Evolutionary conservation across 257 asterid genomes (phyloP), one percentile per base, ranked within the genome.

Genomic region (Perilla frutescens): DNA sequence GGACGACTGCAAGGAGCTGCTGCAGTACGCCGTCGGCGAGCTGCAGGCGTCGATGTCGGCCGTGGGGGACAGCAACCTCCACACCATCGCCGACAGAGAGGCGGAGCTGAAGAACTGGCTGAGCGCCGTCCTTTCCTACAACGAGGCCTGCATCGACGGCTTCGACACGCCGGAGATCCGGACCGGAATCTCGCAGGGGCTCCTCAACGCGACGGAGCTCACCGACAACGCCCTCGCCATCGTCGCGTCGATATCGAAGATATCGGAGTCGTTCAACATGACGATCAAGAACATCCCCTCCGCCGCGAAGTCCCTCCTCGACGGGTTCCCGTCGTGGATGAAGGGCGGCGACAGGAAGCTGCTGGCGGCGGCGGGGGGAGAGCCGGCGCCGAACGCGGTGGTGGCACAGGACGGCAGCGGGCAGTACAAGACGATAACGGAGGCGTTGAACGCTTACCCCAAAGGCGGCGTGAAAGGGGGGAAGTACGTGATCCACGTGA

Each of bases 351-450:
- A 86, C 65, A 55, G 87, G 68, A 77, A 63, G 60, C 49, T 86
- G 36, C 32, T 86, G 58, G 79, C 55, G 4, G 79, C 55, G 4
- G 3, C n/a, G 1, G 67, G 75, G 0, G 58, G 58, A 3, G 59
- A 41, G 1, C 79, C 82, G 15, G 9, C 2, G 29, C 86, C 86
- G 3, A 81, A 79, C 51, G 83, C 65, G 8, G 86, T 79, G 77
- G 88, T 84, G 26, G 86, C 86, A 0, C 73, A 81, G 63, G 86
- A 84, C 58, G 81, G 86, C 8, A 81, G 81, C 65, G 86, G 83
- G 10, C 70, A 74, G 6, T 84, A 36, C 51, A 79, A 59, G 44
- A 78, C 74, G n/a, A 81, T 81, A 0, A 45, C 8, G 8, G 82
- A 64, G 0, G 88, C 85, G 20, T 50, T 81, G 8, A 70, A 70